Percentiles rank a stretch among this genome's conserved stretches.
These are phyloP conservation scores for Inga leiocalycina DNA, from an alignment of 306 rosid genomes.

Conservation along the genomic window DNA sequence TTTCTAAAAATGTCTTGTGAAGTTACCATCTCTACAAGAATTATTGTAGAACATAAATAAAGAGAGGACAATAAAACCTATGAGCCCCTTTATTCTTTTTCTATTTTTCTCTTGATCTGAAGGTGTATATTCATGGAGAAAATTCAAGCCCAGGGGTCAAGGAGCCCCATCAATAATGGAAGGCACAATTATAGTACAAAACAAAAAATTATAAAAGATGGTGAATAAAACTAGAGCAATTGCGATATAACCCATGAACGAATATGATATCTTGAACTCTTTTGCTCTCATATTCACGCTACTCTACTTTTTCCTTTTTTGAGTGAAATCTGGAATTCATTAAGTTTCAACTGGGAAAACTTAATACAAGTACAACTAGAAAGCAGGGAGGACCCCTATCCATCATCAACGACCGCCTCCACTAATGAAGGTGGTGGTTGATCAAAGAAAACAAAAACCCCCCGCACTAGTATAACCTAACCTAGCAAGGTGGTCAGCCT, in stretches of 20 bases:
- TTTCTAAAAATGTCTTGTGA: too few species aligned
- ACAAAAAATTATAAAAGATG: conserved; percentile 64
- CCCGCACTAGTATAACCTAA: too few species aligned
- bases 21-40: too few species aligned
- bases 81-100: neutral
- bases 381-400: too few species aligned
- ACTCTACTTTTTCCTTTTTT: neutral
- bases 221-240: conserved; percentile 59
- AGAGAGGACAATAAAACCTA: neutral
- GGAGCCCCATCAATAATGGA: conserved; percentile 57
- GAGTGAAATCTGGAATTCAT: too few species aligned
- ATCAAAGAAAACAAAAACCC: too few species aligned
- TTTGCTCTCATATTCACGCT: neutral
- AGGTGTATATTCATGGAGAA: neutral
- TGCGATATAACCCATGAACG: conserved; percentile 51
- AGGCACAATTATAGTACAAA: conserved; percentile 73
- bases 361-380: too few species aligned
- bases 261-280: conserved; percentile 50
- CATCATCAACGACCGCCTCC: too few species aligned
- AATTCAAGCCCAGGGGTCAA: neutral
- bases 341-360: too few species aligned
- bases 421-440: too few species aligned
- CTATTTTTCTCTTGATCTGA: neutral
- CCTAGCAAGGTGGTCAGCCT: too few species aligned
- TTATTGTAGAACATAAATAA: too few species aligned